Evolutionary conservation across 331 rosid genomes (phyloP), one percentile per base, ranked within the genome.

Genomic region (Pyrus hybrid): DNA sequence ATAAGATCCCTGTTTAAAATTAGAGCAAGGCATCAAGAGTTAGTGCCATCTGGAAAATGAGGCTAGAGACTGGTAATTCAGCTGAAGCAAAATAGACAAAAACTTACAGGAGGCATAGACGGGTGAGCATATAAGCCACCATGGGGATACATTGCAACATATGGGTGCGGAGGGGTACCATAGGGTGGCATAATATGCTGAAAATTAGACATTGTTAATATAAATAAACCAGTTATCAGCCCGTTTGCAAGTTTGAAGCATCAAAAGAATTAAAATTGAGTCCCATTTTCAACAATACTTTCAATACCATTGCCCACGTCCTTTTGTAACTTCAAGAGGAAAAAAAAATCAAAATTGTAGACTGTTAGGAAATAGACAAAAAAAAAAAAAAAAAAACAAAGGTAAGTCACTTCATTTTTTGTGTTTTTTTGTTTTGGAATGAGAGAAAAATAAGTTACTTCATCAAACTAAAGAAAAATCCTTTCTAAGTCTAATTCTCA

Each of bases 101-200:
- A 80, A 74, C 67, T 82, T 87, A 94, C 99, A 86, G 96, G 95
- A 85, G 98, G 97, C 70, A 94, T 88, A 78, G 99, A 88, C 75
- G 99, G 97, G 82, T 92, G 99, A 60, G 99, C 97, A 85, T 94
- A 94, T 83, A 94, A 85, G 84, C 99, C 97, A 57, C 99, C 94
- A 79, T 86, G 99, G 80, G 97, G 97, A 88, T 94, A 94, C 99
- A 94, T 92, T 71, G 99, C 96, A 82, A 94, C 97, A 71, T 94
- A 94, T 12, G 99, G 97, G 80, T 91, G 98, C 18, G 98, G 96
- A 74, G 96, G 93, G 80, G 97, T 90, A 62, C 99, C 99, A 70
- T 94, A 94, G 35, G 99, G 96, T 77, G 97, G 99, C 97, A 94
- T 94, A 69, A 94, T 86, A 73, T 91, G 99, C 99, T 94, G 99